A percentile compares a stretch with the other conserved stretches of the same genome.
phyloP scores from a whole-genome alignment of 495 filamentous ascomycete species.

The Podospora conica region DNA sequence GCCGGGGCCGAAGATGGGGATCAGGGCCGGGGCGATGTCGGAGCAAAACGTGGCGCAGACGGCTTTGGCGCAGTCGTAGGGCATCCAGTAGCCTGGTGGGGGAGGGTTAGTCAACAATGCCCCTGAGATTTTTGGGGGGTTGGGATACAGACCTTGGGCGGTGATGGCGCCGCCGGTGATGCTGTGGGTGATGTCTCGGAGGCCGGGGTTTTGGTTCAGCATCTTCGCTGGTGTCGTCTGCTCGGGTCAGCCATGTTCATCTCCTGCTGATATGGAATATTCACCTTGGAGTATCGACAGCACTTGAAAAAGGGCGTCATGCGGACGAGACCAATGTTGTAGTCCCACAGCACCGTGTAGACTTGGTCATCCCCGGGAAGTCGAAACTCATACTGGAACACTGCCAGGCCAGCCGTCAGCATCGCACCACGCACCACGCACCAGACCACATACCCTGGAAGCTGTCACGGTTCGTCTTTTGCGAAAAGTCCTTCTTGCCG shows the following conservation, averaged over 20 bases:
- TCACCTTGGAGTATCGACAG: slow-evolving; percentile 76
- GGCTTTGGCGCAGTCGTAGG: slow-evolving; percentile 74
- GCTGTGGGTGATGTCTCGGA: slow-evolving; percentile 80
- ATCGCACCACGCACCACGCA: neutral
- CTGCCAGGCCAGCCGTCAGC: slow-evolving; percentile 37
- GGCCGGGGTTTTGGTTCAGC: slow-evolving; percentile 69
- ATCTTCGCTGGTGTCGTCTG: slow-evolving; percentile 83
- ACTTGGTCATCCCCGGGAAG: slow-evolving; percentile 57
- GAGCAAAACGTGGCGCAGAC: slow-evolving; percentile 84
- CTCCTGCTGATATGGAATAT: neutral
- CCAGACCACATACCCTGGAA: slow-evolving; percentile 64
- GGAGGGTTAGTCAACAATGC: slow-evolving; percentile 2
- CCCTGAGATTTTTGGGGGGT: neutral
- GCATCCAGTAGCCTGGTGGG: slow-evolving; percentile 88
- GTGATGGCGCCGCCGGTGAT: slow-evolving; percentile 88
- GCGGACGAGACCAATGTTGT: slow-evolving; percentile 88
- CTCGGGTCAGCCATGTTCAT: neutral
- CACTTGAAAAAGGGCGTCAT: slow-evolving; percentile 95
- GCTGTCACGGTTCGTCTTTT: slow-evolving; percentile 76
- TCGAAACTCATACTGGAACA: slow-evolving; percentile 87
- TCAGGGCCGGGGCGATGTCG: slow-evolving; percentile 73
- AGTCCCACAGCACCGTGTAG: slow-evolving; percentile 92
- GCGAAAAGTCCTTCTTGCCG: slow-evolving; percentile 79
- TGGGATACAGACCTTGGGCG: slow-evolving; percentile 66
- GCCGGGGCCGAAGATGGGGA: slow-evolving; percentile 77